These are phyloP conservation scores for Rhizopus microsporus DNA, from an alignment of 371 early-diverging fungal genomes.

Conservation along the genomic window DNA sequence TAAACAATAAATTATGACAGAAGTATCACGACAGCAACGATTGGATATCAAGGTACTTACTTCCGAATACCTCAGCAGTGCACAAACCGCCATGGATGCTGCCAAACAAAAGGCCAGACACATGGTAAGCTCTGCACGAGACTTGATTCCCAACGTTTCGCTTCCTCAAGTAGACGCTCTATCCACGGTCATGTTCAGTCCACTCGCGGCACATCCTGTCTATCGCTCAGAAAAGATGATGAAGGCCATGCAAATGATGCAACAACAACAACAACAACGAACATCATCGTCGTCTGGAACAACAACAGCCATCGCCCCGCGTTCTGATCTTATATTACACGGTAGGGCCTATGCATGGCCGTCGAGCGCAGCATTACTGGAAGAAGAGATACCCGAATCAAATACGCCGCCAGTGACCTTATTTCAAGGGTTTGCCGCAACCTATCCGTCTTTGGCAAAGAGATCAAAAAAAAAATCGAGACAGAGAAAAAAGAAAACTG, in stretches of 20 bases:
- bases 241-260: conserved; percentile 18
- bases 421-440: conserved; percentile 64
- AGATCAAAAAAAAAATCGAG: conserved; percentile 31
- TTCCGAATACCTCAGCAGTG: neutral
- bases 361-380: conserved; percentile 35
- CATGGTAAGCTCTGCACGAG: conserved; percentile 37
- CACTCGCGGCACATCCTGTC: conserved; percentile 47
- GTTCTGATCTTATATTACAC: conserved; percentile 22
- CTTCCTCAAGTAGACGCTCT: conserved; percentile 46
- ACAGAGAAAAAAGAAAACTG: conserved; percentile 44
- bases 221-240: conserved; percentile 50
- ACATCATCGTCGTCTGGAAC: conserved; percentile 22
- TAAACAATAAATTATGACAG: no score
- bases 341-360: conserved; percentile 38
- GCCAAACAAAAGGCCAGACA: conserved; percentile 36
- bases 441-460: conserved; percentile 53
- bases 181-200: conserved; percentile 52
- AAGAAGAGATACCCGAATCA: conserved; percentile 50
- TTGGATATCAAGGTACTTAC: neutral
- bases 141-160: conserved; percentile 32
- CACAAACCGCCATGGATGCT: conserved; percentile 20
- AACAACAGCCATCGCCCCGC: conserved; percentile 33
- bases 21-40: no score
- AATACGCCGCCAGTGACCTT: conserved; percentile 50
- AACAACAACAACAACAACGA: neutral